phyloP scores from a whole-genome alignment of 495 filamentous ascomycete species.

The Neurospora tetraspora region DNA sequence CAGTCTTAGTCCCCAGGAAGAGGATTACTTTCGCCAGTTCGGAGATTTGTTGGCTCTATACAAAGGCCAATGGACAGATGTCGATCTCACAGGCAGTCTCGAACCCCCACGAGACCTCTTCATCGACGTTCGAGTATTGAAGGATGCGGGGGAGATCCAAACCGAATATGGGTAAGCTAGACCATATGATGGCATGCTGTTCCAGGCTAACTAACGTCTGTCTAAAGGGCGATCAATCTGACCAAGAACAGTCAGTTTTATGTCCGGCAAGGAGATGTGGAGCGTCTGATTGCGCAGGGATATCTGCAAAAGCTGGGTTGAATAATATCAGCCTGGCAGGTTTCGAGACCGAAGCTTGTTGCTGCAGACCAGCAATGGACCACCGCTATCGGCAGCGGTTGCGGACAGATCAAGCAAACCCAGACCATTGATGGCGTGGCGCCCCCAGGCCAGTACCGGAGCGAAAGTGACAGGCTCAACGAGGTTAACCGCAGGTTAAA shows the following conservation, averaged over 20 bases:
- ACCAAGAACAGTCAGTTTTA: slow-evolving; percentile 98
- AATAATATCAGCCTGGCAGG: slow-evolving; percentile 14
- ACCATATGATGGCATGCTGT: neutral
- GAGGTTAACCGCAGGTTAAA: neutral
- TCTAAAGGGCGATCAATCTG: slow-evolving; percentile 74
- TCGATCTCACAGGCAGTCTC: slow-evolving; percentile 90
- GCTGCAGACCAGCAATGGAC: neutral
- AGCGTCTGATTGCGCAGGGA: slow-evolving; percentile 90
- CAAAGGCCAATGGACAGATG: slow-evolving; percentile 98
- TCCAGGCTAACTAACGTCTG: neutral
- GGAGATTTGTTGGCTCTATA: slow-evolving; percentile 87
- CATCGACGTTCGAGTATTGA: slow-evolving; percentile 92
- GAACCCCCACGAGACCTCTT: slow-evolving; percentile 94
- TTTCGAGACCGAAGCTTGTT: neutral
- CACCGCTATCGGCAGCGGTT: neutral
- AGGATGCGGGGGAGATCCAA: slow-evolving; percentile 97
- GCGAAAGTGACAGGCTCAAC: neutral
- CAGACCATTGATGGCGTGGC: neutral
- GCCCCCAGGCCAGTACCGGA: neutral
- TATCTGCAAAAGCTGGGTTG: slow-evolving; percentile 87
- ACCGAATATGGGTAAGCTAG: slow-evolving; percentile 89
- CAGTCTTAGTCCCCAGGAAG: slow-evolving; percentile 91
- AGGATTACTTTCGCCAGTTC: slow-evolving; percentile 89
- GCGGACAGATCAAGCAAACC: neutral
- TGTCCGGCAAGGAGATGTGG: slow-evolving; percentile 93